Evolutionary conservation across 2,329 filamentous ascomycete genomes (phyloP).

Genomic region (Exophiala calicioides): DNA sequence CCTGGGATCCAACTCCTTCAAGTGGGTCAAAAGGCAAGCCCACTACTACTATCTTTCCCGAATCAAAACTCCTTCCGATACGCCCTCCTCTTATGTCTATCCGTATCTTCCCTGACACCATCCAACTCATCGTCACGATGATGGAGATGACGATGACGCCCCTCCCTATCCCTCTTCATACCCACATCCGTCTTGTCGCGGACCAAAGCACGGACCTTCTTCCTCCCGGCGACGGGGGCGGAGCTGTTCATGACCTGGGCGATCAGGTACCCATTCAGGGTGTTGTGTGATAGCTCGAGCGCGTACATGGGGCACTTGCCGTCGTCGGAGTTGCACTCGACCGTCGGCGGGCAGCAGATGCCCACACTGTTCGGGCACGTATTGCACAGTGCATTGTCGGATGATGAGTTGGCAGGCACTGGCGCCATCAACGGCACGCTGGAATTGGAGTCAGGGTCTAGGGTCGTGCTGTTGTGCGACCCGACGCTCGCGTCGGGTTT

Average conservation of each 20-base stretch:
- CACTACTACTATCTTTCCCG: no score
- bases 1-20: no score
- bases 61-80: conserved; percentile 17
- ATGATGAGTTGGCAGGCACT: background rate
- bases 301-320: conserved; percentile 26
- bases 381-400: conserved; percentile 22
- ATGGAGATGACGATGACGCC: background rate
- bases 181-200: conserved; percentile 4
- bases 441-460: no score
- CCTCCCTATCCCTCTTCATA: conserved; percentile 2
- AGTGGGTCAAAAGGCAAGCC: no score
- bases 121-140: conserved; percentile 1
- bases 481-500: no score
- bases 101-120: conserved; percentile 4
- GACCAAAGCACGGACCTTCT: conserved; percentile 19
- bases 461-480: no score
- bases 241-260: conserved; percentile 27
- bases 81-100: conserved; percentile 15
- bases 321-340: conserved; percentile 19
- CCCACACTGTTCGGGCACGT: conserved; percentile 22
- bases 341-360: conserved; percentile 27
- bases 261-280: conserved; percentile 25
- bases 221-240: conserved; percentile 20
- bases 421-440: no score
- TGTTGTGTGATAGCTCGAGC: conserved; percentile 21